phyloP scores from a whole-genome alignment of 257 asterid species.

The Solanum sejunctum region DNA sequence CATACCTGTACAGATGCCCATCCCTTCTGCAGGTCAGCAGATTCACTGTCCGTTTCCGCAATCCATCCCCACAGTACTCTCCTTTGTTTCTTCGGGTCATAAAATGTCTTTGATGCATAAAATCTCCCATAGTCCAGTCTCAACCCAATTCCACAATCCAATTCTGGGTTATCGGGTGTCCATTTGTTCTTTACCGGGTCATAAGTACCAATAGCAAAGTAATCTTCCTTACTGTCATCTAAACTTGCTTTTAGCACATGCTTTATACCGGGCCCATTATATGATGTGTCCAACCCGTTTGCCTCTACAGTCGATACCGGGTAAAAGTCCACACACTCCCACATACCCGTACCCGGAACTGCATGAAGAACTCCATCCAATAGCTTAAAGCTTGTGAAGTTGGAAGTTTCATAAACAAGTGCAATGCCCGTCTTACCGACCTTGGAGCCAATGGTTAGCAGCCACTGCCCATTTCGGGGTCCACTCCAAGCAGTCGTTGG shows the following conservation, averaged over 20 bases:
- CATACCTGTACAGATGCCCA: constrained; percentile 68
- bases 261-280: constrained; percentile 49
- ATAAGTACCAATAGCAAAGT: constrained; percentile 56
- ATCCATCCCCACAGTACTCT: constrained; percentile 82
- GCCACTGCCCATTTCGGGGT: constrained; percentile 47
- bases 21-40: constrained; percentile 45
- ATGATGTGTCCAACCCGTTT: constrained; percentile 68
- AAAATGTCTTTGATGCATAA: constrained; percentile 78
- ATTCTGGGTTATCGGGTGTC: constrained; percentile 53
- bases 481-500: constrained; percentile 80
- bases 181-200: constrained; percentile 39
- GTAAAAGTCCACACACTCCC: constrained; percentile 84
- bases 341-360: constrained; percentile 76
- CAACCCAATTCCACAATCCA: constrained; percentile 61
- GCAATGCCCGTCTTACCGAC: constrained; percentile 48
- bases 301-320: constrained; percentile 33
- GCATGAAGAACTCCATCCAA: constrained; percentile 36
- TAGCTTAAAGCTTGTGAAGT: constrained; percentile 30
- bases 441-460: constrained; percentile 53
- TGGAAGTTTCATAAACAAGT: constrained; percentile 47
- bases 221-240: constrained; percentile 49
- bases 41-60: constrained; percentile 55
- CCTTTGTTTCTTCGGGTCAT: constrained; percentile 42
- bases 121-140: constrained; percentile 57
- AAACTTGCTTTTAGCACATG: constrained; percentile 64